These are phyloP conservation scores for Hansenula lynferdii DNA, from an alignment of 1,139 yeast species.

Conservation along the genomic window DNA sequence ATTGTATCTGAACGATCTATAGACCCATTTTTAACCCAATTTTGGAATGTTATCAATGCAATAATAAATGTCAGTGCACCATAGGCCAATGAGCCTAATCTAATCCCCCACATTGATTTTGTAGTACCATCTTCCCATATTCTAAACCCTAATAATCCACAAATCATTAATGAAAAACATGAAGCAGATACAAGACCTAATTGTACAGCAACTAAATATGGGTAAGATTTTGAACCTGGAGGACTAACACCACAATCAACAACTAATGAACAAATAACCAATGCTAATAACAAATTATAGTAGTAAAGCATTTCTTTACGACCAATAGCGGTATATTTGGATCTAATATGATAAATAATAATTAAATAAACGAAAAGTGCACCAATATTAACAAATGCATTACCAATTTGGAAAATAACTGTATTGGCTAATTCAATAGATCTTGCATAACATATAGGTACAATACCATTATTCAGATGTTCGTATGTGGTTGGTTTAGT, in stretches of 20 bases:
- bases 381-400: conserved; percentile 78
- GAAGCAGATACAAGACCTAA: conserved; percentile 68
- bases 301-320: conserved; percentile 79
- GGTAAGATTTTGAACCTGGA: conserved; percentile 69
- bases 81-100: conserved; percentile 43
- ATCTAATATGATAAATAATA: conserved; percentile 73
- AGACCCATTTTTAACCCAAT: conserved; percentile 44
- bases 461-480: conserved; percentile 47
- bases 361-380: conserved; percentile 60
- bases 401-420: conserved; percentile 86
- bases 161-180: conserved; percentile 62
- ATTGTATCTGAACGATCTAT: conserved; percentile 44
- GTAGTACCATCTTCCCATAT: conserved; percentile 91
- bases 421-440: conserved; percentile 88
- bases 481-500: conserved; percentile 24
- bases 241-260: conserved; percentile 94
- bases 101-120: conserved; percentile 53
- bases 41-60: conserved; percentile 65
- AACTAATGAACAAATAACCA: conserved; percentile 61
- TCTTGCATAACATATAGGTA: conserved; percentile 80
- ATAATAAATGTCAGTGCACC: conserved; percentile 65
- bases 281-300: conserved; percentile 53
- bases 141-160: conserved; percentile 81
- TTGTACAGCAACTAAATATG: conserved; percentile 81
- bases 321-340: conserved; percentile 92